Evolutionary conservation across 2,329 filamentous ascomycete genomes (phyloP), one percentile per base, ranked within the genome.

Genomic region (Stenocarpella maydis): DNA sequence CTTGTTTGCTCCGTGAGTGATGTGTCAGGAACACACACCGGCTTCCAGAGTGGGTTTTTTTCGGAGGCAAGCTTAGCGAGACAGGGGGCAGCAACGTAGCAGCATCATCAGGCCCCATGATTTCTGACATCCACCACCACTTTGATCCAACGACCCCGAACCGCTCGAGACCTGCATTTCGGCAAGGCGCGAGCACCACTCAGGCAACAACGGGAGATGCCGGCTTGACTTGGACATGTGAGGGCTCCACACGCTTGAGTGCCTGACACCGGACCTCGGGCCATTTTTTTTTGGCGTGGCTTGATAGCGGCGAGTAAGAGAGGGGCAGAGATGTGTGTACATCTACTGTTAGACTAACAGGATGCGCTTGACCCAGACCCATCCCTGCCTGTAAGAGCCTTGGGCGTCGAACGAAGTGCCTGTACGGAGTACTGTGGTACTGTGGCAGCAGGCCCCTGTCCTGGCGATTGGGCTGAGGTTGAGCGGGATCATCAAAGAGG

Each of bases 21-120:
- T 67, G 63, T 67, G 63, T 66, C 69, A 66, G 61, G 54, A 37
- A 65, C 47, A 53, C 52, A 65, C 61, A 63, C 67, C 54, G 47
- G 43, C 50, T 69, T 52, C 54, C 54, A 63, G 60, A 58, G 67
- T 54, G 60, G 61, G 47, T 52, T 52, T 24, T 52, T 24, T 55
- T 17, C 37, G 61, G 37, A 63, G 43, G 58, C 26, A 43, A 41
- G n/a, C 21, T 54, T 63, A 63, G 58, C 58, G 58, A 63, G 58
- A 63, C 58, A 63, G 58, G 58, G 58, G 34, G 34, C 34, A 37
- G 28, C 58, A 49, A 47, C 43, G 31, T 21, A 19, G 45, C 58
- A 63, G 58, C 58, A 28, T 34, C 58, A 37, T 37, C 34, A 37
- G 34, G 41, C 41, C 53, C 34, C 28, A 63, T 43, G 28, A 26